These are phyloP conservation scores for Paraurostyla sp. DNA, from an alignment of 73 alveolate species.

Conservation along the genomic window DNA sequence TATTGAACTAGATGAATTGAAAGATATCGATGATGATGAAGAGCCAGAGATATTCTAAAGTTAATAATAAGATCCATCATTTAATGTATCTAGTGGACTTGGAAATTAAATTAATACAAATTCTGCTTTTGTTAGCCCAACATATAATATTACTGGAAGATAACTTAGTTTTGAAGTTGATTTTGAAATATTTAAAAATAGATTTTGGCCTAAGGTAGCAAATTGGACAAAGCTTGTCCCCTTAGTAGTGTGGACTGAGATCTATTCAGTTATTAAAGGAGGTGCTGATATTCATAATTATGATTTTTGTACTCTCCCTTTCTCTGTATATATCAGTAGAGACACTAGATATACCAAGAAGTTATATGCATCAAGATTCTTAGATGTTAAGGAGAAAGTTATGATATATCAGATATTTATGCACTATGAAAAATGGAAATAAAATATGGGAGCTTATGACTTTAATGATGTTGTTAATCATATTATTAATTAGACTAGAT, in stretches of 20 bases:
- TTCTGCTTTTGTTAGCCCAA: background rate
- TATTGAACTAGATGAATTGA: slow-evolving; percentile 17
- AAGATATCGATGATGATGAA: slow-evolving; percentile 51
- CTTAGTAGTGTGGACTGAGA: slow-evolving; percentile 85
- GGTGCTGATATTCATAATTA: background rate
- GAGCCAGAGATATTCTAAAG: background rate
- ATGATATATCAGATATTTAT: slow-evolving; percentile 68
- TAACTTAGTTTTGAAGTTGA: slow-evolving; percentile 75
- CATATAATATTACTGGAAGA: slow-evolving; percentile 16
- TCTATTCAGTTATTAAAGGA: slow-evolving; percentile 83
- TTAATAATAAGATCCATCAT: background rate
- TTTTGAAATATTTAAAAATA: slow-evolving; percentile 68
- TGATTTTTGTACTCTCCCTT: background rate
- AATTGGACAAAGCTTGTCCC: slow-evolving; percentile 47
- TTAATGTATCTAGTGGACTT: slow-evolving; percentile 24
- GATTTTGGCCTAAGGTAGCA: slow-evolving; percentile 75
- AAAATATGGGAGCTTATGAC: slow-evolving; percentile 72
- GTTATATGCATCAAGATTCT: slow-evolving; percentile 41
- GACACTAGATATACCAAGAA: slow-evolving; percentile 11
- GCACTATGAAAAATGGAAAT: slow-evolving; percentile 87
- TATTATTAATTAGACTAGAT: slow-evolving; percentile 20
- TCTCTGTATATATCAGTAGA: background rate
- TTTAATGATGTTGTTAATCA: slow-evolving; percentile 86
- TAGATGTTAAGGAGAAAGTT: slow-evolving; percentile 52
- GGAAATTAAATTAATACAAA: slow-evolving; percentile 7